Evolutionary conservation across 345 rosid species (phyloP).

Genomic region (Hibiscus trionum): DNA sequence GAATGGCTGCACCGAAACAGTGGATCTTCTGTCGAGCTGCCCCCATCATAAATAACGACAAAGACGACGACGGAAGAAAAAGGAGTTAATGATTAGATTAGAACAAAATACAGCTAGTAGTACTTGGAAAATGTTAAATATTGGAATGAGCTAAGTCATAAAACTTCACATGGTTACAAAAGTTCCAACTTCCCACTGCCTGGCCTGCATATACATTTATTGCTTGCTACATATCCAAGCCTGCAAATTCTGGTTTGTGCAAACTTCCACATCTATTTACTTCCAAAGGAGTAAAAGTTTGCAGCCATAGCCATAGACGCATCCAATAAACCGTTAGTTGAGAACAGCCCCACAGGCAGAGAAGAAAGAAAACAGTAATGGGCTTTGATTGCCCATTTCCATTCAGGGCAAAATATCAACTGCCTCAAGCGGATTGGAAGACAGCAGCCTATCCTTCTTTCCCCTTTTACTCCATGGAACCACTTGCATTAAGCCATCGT

Average conservation of each 20-base stretch:
- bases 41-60: background rate
- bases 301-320: background rate
- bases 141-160: background rate
- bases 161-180: background rate
- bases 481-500: constrained; percentile 61
- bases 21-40: background rate
- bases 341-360: background rate
- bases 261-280: background rate
- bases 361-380: background rate
- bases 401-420: background rate
- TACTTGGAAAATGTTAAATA: background rate
- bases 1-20: background rate
- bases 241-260: background rate
- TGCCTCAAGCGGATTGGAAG: background rate
- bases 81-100: background rate
- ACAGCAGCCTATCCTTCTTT: constrained; percentile 27
- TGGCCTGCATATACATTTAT: background rate
- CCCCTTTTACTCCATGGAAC: constrained; percentile 51
- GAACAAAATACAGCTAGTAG: background rate
- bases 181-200: background rate
- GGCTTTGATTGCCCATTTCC: constrained; percentile 8
- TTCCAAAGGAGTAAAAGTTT: background rate
- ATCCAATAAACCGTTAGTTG: background rate
- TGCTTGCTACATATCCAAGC: background rate
- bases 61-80: background rate